phyloP scores from a whole-genome alignment of 2,329 filamentous ascomycete genomes.

The Fusarium sp. region DNA sequence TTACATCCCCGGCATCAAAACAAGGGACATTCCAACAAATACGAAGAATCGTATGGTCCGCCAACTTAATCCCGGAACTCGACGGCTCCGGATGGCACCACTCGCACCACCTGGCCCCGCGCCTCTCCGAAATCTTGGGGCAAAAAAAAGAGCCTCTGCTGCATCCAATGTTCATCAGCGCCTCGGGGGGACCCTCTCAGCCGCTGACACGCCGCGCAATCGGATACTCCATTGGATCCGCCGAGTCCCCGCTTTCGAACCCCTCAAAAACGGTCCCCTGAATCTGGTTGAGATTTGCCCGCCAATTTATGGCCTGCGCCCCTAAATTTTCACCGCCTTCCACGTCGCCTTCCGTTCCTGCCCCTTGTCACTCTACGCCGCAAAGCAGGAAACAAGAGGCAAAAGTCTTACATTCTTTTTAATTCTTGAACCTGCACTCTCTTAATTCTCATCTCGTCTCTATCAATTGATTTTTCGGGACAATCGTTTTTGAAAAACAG shows the following conservation, averaged over 20 bases:
- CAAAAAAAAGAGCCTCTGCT: not conserved
- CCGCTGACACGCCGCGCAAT: conserved; percentile 35
- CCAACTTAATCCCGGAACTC: conserved; percentile 36
- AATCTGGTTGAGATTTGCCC: conserved; percentile 11
- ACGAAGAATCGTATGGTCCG: conserved; percentile 45
- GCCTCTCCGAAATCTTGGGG: conserved; percentile 27
- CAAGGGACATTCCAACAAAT: conserved; percentile 33
- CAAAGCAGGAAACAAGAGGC: conserved; percentile 21
- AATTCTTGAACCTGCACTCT: conserved; percentile 3
- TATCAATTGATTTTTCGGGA: not conserved
- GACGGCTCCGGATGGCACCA: conserved; percentile 43
- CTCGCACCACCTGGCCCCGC: conserved; percentile 37
- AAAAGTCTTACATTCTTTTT: conserved; percentile 34
- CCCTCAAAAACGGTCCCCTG: conserved; percentile 42
- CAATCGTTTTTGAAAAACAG: not conserved
- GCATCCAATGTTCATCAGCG: not conserved
- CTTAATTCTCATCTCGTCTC: not conserved
- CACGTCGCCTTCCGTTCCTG: conserved; percentile 35
- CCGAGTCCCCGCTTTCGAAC: conserved; percentile 37
- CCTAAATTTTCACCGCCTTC: conserved; percentile 46
- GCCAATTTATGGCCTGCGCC: conserved; percentile 19
- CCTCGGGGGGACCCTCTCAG: not conserved
- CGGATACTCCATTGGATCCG: conserved; percentile 30
- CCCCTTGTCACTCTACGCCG: conserved; percentile 13
- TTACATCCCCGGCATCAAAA: not conserved